Percentiles rank a stretch among this genome's conserved stretches.
phyloP scores from a whole-genome alignment of 169 alveolate genomes.

The Plasmodium gonderi region DNA sequence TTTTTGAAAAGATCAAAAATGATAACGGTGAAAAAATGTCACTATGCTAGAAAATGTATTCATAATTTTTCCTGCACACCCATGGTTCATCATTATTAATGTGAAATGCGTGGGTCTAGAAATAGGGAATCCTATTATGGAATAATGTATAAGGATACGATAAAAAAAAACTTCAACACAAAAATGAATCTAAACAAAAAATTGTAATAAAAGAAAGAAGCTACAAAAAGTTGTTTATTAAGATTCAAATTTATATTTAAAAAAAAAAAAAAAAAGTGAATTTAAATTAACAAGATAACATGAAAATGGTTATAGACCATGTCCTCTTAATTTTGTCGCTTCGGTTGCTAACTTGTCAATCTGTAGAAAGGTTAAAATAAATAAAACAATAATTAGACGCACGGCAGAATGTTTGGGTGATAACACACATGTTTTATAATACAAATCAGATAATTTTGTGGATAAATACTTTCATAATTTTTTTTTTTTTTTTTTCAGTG shows the following conservation, averaged over 20 bases:
- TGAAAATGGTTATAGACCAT: conserved; percentile 18
- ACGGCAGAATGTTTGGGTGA: background rate
- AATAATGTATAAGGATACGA: background rate
- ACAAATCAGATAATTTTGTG: background rate
- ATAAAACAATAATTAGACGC: background rate
- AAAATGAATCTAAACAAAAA: background rate
- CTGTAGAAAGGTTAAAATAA: background rate
- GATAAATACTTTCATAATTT: background rate
- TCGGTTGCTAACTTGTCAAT: conserved; percentile 34
- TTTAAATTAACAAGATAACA: background rate
- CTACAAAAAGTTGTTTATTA: background rate
- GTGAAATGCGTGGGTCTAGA: too few relatives aligned
- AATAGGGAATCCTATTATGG: background rate
- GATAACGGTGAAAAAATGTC: background rate
- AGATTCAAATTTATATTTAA: too few relatives aligned
- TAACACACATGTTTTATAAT: background rate
- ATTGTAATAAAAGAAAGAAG: background rate
- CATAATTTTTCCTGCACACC: background rate
- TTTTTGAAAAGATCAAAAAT: background rate
- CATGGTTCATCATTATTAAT: background rate
- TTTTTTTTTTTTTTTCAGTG: background rate
- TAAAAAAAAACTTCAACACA: background rate
- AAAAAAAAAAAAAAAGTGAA: background rate
- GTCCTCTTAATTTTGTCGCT: conserved; percentile 24
- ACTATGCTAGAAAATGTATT: background rate